phyloP scores from a whole-genome alignment of 257 asterid species.

The Parsonsia alboflavescens region DNA sequence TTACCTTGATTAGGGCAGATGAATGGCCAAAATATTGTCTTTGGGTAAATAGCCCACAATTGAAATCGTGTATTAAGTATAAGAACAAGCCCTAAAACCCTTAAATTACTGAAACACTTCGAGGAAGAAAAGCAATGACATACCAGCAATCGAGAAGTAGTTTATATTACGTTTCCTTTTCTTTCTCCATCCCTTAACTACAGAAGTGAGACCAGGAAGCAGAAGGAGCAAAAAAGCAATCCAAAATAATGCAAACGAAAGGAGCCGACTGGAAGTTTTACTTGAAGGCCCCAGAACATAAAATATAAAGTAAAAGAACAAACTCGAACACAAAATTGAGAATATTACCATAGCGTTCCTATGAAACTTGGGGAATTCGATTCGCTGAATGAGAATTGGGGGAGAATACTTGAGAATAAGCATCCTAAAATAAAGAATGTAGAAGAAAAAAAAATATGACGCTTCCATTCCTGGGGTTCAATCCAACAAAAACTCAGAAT shows the following conservation, averaged over 20 bases:
- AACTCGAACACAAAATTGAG: not conserved
- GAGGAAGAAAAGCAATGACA: not conserved
- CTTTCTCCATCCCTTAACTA: not conserved
- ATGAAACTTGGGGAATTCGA: not conserved
- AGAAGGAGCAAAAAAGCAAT: not conserved
- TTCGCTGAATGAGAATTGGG: conserved; percentile 22
- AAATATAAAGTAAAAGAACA: not conserved
- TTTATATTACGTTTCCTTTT: too few species aligned
- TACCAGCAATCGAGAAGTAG: not conserved
- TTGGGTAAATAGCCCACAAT: not conserved
- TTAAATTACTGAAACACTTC: not conserved
- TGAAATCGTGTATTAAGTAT: not conserved
- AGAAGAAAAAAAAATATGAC: not conserved
- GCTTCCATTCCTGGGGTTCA: not conserved
- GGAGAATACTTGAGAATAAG: conserved; percentile 48
- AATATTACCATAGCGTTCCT: conserved; percentile 12
- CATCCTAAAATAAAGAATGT: conserved; percentile 26
- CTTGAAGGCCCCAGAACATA: not conserved
- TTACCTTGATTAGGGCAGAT: not conserved
- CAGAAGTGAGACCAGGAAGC: not conserved
- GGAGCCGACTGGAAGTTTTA: not conserved
- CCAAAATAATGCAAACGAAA: not conserved
- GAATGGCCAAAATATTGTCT: not conserved
- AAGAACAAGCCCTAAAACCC: not conserved
- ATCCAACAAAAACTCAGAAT: not conserved